Percentiles rank a stretch among this genome's conserved stretches.
phyloP scores from a whole-genome alignment of 108 stramenopile species.

The Nitzschia sp. region DNA sequence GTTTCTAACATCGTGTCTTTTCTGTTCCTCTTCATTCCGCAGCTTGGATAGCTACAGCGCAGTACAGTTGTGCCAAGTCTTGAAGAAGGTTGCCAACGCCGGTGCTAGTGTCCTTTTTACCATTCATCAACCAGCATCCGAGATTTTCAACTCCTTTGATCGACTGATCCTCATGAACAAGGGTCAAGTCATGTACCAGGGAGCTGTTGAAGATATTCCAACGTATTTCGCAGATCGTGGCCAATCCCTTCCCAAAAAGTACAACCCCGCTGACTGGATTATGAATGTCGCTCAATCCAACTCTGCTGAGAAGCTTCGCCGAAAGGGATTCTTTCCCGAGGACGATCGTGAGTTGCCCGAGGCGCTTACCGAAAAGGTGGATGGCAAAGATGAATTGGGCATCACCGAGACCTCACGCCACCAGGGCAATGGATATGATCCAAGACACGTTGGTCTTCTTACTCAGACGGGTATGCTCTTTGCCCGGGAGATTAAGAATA shows the following conservation, averaged over 20 bases:
- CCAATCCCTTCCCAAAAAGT: conserved; percentile 65
- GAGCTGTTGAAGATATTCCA: conserved; percentile 49
- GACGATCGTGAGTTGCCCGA: conserved; percentile 44
- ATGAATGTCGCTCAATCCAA: conserved; percentile 66
- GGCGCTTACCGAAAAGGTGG: conserved; percentile 33
- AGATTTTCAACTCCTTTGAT: conserved; percentile 84
- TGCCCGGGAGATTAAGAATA: conserved; percentile 56
- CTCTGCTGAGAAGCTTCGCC: conserved; percentile 41
- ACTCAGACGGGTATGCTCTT: conserved; percentile 58
- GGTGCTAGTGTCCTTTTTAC: conserved; percentile 85
- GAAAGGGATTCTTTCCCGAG: conserved; percentile 53
- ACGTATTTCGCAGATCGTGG: conserved; percentile 49
- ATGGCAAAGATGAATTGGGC: conserved; percentile 43
- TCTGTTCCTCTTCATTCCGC: no score
- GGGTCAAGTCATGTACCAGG: conserved; percentile 76
- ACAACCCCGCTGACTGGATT: conserved; percentile 85
- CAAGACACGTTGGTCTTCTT: conserved; percentile 38
- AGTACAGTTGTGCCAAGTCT: conserved; percentile 68
- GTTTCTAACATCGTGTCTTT: no score
- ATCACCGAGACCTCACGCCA: conserved; percentile 22
- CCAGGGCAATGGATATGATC: conserved; percentile 4
- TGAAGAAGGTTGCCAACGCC: conserved; percentile 82
- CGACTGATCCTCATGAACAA: conserved; percentile 74
- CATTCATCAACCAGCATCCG: conserved; percentile 89
- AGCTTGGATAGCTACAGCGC: conserved; percentile 83